Evolutionary conservation across 495 filamentous ascomycete genomes (phyloP).

Genomic region (Aspergillus bertholletiae): DNA sequence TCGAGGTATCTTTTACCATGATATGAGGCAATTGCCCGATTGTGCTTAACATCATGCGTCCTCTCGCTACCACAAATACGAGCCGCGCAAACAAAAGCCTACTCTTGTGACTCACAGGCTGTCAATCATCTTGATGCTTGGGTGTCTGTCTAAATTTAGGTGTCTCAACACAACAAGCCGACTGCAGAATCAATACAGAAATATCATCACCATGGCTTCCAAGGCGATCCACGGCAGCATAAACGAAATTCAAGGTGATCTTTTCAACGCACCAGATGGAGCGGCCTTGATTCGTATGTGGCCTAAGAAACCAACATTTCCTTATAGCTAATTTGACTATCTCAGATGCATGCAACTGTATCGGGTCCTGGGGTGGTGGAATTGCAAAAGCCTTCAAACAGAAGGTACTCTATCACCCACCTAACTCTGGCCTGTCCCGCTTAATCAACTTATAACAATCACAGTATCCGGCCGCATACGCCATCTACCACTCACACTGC

Average conservation of each 20-base stretch:
- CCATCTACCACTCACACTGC: conserved; percentile 34
- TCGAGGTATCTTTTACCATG: neutral
- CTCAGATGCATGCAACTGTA: conserved; percentile 46
- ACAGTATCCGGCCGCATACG: conserved; percentile 42
- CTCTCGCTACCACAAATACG: neutral
- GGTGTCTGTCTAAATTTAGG: no score
- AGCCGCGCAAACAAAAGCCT: no score
- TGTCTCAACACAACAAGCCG: neutral
- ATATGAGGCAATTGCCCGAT: neutral
- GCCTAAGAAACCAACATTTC: neutral
- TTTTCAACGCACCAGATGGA: conserved; percentile 42
- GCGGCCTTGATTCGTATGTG: conserved; percentile 43
- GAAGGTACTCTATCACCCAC: conserved; percentile 19
- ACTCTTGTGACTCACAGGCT: no score
- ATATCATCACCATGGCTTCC: neutral
- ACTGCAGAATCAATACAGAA: no score
- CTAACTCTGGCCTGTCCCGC: neutral
- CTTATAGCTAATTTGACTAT: neutral
- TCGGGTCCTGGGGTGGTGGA: conserved; percentile 42
- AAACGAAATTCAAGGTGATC: conserved; percentile 32
- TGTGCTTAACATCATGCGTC: neutral
- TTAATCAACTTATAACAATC: neutral
- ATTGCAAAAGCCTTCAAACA: conserved; percentile 35
- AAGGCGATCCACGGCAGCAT: conserved; percentile 1
- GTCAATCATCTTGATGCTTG: no score